phyloP scores from a whole-genome alignment of 768 basidiomycete species.

The Lentinus tigrinus region DNA sequence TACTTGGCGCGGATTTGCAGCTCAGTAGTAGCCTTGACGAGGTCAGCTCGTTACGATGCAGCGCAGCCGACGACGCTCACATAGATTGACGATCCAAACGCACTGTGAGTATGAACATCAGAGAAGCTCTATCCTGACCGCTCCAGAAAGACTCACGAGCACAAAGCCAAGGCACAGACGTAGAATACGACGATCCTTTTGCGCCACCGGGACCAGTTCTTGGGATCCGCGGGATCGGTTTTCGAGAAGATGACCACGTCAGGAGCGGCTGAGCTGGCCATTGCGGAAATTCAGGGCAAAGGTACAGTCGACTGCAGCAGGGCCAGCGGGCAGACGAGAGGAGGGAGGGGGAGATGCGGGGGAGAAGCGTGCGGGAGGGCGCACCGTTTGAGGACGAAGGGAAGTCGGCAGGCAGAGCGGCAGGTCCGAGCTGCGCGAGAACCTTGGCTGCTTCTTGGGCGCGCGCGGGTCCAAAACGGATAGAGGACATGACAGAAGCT shows the following conservation, averaged over 20 bases:
- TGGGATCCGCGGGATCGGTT: conserved; percentile 18
- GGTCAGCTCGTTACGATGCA: no score
- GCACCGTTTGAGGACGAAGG: no score
- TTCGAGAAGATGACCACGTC: conserved; percentile 12
- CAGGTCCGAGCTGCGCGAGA: no score
- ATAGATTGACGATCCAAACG: conserved; percentile 22
- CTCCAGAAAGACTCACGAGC: not conserved
- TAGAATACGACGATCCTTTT: conserved; percentile 2
- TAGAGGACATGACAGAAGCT: no score
- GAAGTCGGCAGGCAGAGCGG: no score
- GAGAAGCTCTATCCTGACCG: not conserved
- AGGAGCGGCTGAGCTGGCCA: not conserved
- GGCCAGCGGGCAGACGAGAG: no score
- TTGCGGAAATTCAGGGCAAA: not conserved
- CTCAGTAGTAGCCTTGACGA: conserved; percentile 21
- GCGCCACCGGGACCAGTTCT: conserved; percentile 17
- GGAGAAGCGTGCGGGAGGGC: no score
- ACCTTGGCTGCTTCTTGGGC: no score
- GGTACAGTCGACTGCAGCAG: not conserved
- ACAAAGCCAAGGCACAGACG: conserved; percentile 12
- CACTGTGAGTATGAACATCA: not conserved
- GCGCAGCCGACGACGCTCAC: no score
- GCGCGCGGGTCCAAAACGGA: no score
- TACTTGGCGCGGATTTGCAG: conserved; percentile 15
- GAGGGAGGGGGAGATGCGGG: no score